phyloP scores from a whole-genome alignment of 352 stramenopile species.

The Phytopythium ostracodes region DNA sequence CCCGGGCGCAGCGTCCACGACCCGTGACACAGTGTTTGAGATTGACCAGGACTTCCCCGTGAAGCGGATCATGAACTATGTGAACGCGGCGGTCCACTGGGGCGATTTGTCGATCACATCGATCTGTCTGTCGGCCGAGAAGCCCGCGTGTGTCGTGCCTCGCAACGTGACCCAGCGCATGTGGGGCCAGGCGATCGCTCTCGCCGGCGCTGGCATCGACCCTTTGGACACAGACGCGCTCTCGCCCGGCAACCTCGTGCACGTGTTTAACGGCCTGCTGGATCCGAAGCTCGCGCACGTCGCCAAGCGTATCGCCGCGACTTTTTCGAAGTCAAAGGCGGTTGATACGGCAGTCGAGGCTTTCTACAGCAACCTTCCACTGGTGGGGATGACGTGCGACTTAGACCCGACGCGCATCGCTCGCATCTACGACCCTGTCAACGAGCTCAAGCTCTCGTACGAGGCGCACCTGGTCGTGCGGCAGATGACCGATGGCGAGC shows the following conservation, averaged over 20 bases:
- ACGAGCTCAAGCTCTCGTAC: slow-evolving; percentile 74
- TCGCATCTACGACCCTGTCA: slow-evolving; percentile 54
- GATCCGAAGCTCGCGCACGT: slow-evolving; percentile 25
- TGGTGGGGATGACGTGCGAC: slow-evolving; percentile 69
- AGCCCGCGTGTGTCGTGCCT: slow-evolving; percentile 47
- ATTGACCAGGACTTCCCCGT: slow-evolving; percentile 36
- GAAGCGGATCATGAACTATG: slow-evolving; percentile 32
- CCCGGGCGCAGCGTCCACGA: slow-evolving; percentile 15
- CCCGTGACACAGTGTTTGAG: slow-evolving; percentile 40
- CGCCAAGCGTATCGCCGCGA: slow-evolving; percentile 32
- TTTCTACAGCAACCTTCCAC: slow-evolving; percentile 62
- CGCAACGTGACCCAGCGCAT: slow-evolving; percentile 35
- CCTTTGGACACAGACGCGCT: slow-evolving; percentile 41
- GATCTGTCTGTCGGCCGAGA: slow-evolving; percentile 35
- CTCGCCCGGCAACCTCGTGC: slow-evolving; percentile 26
- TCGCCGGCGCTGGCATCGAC: slow-evolving; percentile 30
- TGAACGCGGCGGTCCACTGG: slow-evolving; percentile 45
- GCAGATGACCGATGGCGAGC: slow-evolving; percentile 23
- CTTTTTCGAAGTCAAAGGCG: slow-evolving; percentile 35
- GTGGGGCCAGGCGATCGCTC: slow-evolving; percentile 49
- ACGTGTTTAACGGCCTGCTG: slow-evolving; percentile 38
- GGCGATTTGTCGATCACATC: slow-evolving; percentile 54
- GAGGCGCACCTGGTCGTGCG: slow-evolving; percentile 60
- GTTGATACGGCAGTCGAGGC: slow-evolving; percentile 44
- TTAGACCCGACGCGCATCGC: slow-evolving; percentile 58